A percentile compares a stretch with the other conserved stretches of the same genome.
Evolutionary conservation across 2,329 filamentous ascomycete genomes (phyloP).

Genomic region (Thielaviopsis punctulata): DNA sequence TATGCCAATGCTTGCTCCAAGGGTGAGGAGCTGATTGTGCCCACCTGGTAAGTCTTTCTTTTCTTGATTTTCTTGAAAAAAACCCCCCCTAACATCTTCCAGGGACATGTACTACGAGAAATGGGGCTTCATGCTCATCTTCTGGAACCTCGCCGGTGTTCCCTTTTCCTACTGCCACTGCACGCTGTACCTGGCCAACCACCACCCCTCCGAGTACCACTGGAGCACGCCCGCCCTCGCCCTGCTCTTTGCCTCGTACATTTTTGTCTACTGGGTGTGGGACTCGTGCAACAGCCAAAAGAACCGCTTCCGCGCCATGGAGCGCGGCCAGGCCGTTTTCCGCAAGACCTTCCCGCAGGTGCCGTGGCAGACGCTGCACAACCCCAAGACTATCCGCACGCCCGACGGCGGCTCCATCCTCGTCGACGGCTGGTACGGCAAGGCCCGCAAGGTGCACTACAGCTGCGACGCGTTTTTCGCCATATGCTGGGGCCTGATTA

Average conservation of each 20-base stretch:
- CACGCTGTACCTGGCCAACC: conserved; percentile 76
- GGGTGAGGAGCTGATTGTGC: conserved; percentile 78
- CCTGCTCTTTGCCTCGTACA: conserved; percentile 50
- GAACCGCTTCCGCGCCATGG: conserved; percentile 72
- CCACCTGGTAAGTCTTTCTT: conserved; percentile 42
- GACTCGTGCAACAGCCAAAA: conserved; percentile 87
- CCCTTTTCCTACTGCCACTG: conserved; percentile 87
- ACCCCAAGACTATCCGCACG: conserved; percentile 62
- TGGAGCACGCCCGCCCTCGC: conserved; percentile 55
- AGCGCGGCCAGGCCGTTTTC: conserved; percentile 51
- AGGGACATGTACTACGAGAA: conserved; percentile 93
- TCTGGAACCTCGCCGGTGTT: conserved; percentile 90
- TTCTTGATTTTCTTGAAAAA: neutral
- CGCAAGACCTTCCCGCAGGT: conserved; percentile 78
- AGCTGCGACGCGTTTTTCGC: conserved; percentile 32
- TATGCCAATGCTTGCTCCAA: conserved; percentile 88
- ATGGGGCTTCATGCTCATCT: conserved; percentile 94
- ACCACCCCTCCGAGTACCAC: conserved; percentile 57
- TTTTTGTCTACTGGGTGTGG: conserved; percentile 82
- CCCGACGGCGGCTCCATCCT: conserved; percentile 60
- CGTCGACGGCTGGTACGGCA: conserved; percentile 70
- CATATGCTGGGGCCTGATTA: conserved; percentile 33
- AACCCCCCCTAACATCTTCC: neutral
- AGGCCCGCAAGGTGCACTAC: conserved; percentile 46
- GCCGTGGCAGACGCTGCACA: conserved; percentile 70